A percentile compares a stretch with the other conserved stretches of the same genome.
Evolutionary conservation across 805 yeast genomes (phyloP).

Genomic region (Kazachstania martiniae): DNA sequence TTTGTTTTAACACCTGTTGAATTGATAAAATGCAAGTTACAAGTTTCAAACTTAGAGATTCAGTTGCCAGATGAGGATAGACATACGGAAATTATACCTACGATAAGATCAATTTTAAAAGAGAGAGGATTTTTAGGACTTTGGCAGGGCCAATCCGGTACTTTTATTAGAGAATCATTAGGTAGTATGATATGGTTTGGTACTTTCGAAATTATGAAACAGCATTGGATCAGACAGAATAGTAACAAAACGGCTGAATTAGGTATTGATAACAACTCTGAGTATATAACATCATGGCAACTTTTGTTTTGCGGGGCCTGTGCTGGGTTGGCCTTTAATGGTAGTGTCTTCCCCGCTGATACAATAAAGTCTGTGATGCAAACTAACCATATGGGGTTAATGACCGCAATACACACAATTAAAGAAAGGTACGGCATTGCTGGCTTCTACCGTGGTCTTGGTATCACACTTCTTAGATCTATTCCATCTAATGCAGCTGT

Average conservation of each 20-base stretch:
- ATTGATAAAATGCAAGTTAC: conserved; percentile 76
- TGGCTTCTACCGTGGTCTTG: conserved; percentile 75
- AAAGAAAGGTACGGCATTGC: conserved; percentile 49
- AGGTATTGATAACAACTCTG: no score
- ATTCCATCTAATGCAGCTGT: conserved; percentile 86
- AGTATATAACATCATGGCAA: conserved; percentile 39
- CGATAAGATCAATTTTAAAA: conserved; percentile 34
- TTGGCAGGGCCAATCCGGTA: conserved; percentile 83
- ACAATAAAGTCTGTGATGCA: conserved; percentile 84
- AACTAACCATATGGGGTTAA: conserved; percentile 26
- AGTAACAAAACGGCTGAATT: conserved; percentile 9
- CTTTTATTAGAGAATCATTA: conserved; percentile 71
- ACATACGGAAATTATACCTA: conserved; percentile 27
- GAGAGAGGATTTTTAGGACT: conserved; percentile 60
- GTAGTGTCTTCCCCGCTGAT: conserved; percentile 78
- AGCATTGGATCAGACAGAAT: conserved; percentile 19
- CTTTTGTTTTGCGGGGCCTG: conserved; percentile 71
- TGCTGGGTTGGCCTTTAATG: conserved; percentile 78
- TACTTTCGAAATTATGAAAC: conserved; percentile 54
- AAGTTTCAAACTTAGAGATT: conserved; percentile 38
- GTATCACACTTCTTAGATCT: conserved; percentile 69
- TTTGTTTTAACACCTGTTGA: conserved; percentile 88
- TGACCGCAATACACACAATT: conserved; percentile 33
- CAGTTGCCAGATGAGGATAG: conserved; percentile 16
- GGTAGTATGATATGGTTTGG: conserved; percentile 96